Evolutionary conservation across 805 yeast species (phyloP), one percentile per base, ranked within the genome.

Genomic region (Myxozyma nipponensis): DNA sequence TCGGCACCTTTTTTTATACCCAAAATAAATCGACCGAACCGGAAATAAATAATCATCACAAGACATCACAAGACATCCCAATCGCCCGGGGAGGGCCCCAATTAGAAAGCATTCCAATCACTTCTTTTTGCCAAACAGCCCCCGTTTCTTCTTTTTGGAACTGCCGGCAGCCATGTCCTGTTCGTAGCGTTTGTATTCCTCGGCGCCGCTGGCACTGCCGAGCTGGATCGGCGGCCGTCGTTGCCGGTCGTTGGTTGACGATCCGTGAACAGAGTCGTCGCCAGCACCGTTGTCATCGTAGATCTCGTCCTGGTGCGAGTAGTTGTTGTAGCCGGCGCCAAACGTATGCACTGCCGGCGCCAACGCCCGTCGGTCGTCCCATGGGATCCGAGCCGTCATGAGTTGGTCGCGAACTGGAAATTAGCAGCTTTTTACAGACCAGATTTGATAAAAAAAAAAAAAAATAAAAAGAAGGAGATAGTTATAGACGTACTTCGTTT

Each of bases 311-410:
- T 7, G 13, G 13, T 28, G 13, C 32, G 32, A 28, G 13, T 28
- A 28, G 13, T 28, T 28, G 32, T 28, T 28, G 13, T 9, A 28
- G 7, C 13, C 7, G 13, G 7, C 13, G 32, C 32, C 32, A 13
- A 9, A 28, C 13, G 32, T 28, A 9, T 7, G 32, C 7, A 28
- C 13, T 28, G 32, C 7, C 7, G 32, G 13, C 7, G 13, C 13
- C 13, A 13, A 13, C 7, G 32, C 32, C 22, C 59, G 53, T 22
- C 62, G 54, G 47, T 47, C 54, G 63, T 67, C 64, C 54, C 64
- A 61, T 40, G 57, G 57, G 37, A 59, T 53, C 50, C 44, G 66
- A 69, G 52, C 70, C 67, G 19, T 72, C 70, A 53, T 70, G 70
- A 46, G 69, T 66, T 44, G 73, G 70, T 46, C 52, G 23, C 26